phyloP scores from a whole-genome alignment of 2,329 filamentous ascomycete genomes.

The Aureobasidium sp. region DNA sequence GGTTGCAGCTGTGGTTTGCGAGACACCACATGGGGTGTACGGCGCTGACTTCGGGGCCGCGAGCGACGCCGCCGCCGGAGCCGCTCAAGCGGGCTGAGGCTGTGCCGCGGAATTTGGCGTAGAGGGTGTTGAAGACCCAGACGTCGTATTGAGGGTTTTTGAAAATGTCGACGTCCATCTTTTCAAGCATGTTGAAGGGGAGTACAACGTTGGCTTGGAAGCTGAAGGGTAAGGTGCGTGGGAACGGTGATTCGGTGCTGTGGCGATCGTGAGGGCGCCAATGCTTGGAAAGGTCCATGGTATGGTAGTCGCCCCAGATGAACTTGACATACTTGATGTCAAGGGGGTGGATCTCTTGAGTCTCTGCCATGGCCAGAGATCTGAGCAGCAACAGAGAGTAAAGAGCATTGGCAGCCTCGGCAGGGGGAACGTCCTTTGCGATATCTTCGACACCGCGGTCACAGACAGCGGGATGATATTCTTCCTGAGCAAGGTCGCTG shows the following conservation, averaged over 20 bases:
- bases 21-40: slow-evolving; percentile 96
- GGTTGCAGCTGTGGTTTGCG: slow-evolving; percentile 92
- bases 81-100: slow-evolving; percentile 73
- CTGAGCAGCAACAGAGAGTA: slow-evolving; percentile 53
- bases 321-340: slow-evolving; percentile 53
- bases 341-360: slow-evolving; percentile 49
- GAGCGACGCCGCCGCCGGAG: slow-evolving; percentile 46
- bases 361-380: slow-evolving; percentile 52
- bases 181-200: slow-evolving; percentile 69
- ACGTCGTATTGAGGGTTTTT: slow-evolving; percentile 52
- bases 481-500: slow-evolving; percentile 43
- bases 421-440: slow-evolving; percentile 47
- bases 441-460: slow-evolving; percentile 48
- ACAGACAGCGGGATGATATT: slow-evolving; percentile 52
- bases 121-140: slow-evolving; percentile 86
- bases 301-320: slow-evolving; percentile 56
- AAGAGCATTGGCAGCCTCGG: slow-evolving; percentile 50
- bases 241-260: slow-evolving; percentile 15
- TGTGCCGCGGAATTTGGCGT: slow-evolving; percentile 86
- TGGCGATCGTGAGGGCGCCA: slow-evolving; percentile 10
- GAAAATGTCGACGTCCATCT: slow-evolving; percentile 76
- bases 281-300: slow-evolving; percentile 19
- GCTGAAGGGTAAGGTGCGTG: slow-evolving; percentile 63
- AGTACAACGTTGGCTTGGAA: slow-evolving; percentile 67
- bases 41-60: slow-evolving; percentile 81